Evolutionary conservation across 2,329 filamentous ascomycete genomes (phyloP).

Genomic region (Phoma sp.): DNA sequence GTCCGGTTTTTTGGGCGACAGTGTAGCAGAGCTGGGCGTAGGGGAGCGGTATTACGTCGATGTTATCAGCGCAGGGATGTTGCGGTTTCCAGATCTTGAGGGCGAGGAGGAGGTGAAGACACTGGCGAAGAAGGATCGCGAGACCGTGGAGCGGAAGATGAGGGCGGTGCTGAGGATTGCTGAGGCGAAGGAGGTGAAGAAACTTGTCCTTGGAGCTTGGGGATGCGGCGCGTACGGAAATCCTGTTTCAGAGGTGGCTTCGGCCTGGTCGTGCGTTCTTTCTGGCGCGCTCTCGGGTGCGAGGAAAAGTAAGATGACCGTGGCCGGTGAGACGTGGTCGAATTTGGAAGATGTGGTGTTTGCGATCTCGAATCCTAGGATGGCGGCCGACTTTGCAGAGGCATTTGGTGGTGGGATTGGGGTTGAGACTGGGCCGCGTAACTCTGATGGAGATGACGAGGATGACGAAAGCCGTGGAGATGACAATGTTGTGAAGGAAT

Average conservation of each 20-base stretch:
- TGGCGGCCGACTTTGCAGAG: constrained; percentile 60
- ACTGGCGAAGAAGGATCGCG: constrained; percentile 55
- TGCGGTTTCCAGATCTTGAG: constrained; percentile 62
- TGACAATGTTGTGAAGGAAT: constrained; percentile 36
- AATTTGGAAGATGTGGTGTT: constrained; percentile 63
- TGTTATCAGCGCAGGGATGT: constrained; percentile 64
- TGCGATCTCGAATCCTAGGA: constrained; percentile 60
- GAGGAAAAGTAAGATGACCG: constrained; percentile 27
- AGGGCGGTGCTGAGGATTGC: constrained; percentile 61
- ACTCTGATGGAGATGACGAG: constrained; percentile 45
- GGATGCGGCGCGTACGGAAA: constrained; percentile 70
- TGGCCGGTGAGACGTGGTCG: constrained; percentile 48
- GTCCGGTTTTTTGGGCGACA: constrained; percentile 31
- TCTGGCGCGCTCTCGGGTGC: constrained; percentile 23
- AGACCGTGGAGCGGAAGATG: constrained; percentile 63
- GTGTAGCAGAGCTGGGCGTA: constrained; percentile 50
- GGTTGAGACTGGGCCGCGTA: constrained; percentile 48
- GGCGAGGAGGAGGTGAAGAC: constrained; percentile 49
- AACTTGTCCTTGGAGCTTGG: constrained; percentile 68
- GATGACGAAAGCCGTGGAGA: constrained; percentile 23
- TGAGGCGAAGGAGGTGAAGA: constrained; percentile 52
- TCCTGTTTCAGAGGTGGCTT: constrained; percentile 64
- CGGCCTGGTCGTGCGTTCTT: constrained; percentile 57
- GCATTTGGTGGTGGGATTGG: constrained; percentile 55
- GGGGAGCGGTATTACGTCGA: constrained; percentile 65